phyloP scores from a whole-genome alignment of 257 asterid species.

The Nicotiana benthamiana region DNA sequence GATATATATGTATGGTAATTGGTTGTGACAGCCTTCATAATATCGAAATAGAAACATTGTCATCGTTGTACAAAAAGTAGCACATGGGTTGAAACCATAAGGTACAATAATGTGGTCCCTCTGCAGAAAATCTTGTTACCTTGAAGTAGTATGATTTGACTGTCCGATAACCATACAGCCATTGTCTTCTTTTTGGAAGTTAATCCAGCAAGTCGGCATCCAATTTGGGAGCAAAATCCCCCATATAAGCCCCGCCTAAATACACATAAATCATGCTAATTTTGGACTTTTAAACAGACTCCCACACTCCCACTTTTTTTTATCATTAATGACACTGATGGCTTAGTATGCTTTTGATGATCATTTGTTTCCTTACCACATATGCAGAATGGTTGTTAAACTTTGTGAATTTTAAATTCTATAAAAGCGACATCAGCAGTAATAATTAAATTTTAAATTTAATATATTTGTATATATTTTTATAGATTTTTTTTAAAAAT shows the following conservation, averaged over 20 bases:
- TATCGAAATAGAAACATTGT: slow-evolving; percentile 14
- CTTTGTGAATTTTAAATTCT: neutral
- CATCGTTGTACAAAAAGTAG: slow-evolving; percentile 16
- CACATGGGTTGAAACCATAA: slow-evolving; percentile 31
- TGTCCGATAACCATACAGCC: neutral
- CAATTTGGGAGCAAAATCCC: slow-evolving; percentile 27
- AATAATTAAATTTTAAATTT: too few relatives aligned
- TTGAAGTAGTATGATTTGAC: slow-evolving; percentile 17
- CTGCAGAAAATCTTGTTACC: slow-evolving; percentile 7
- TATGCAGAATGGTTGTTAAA: accelerated
- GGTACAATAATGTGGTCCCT: slow-evolving; percentile 31
- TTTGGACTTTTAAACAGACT: slow-evolving; percentile 6
- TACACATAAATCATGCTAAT: slow-evolving; percentile 10
- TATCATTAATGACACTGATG: slow-evolving; percentile 6
- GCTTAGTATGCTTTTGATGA: neutral
- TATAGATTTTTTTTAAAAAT: too few relatives aligned
- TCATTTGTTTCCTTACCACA: neutral
- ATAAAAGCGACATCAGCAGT: too few relatives aligned
- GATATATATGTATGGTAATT: neutral
- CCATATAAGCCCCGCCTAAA: neutral
- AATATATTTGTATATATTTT: too few relatives aligned
- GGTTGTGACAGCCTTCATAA: slow-evolving; percentile 1
- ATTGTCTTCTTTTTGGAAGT: slow-evolving; percentile 10
- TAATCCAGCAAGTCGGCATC: slow-evolving; percentile 16
- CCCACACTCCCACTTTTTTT: neutral